Percentiles rank a stretch among this genome's conserved stretches.
These are phyloP conservation scores for Fraxinus floribunda DNA, from an alignment of 305 asterid species.

Conservation along the genomic window DNA sequence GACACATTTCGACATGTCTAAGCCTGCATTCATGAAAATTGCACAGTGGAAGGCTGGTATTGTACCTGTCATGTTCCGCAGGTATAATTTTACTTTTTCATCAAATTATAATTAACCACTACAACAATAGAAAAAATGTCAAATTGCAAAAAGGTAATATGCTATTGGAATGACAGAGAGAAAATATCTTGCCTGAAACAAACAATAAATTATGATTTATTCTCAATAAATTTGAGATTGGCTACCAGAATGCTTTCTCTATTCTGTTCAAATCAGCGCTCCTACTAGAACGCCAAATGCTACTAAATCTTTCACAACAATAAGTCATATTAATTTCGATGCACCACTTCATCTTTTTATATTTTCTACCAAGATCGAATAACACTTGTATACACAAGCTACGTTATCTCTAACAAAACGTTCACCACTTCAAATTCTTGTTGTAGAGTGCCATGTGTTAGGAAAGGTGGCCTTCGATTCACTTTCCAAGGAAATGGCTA, in stretches of 20 bases:
- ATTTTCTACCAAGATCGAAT: neutral
- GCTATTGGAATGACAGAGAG: neutral
- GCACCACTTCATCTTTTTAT: neutral
- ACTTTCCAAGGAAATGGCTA: slow-evolving; percentile 77
- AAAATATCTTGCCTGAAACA: neutral
- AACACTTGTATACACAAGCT: neutral
- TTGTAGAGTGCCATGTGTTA: slow-evolving; percentile 58
- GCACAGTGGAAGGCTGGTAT: slow-evolving; percentile 50
- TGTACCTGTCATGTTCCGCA: slow-evolving; percentile 52
- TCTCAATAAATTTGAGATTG: neutral
- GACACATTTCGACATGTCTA: slow-evolving; percentile 77
- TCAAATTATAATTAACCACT: neutral
- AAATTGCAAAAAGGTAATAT: neutral
- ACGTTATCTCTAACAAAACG: neutral
- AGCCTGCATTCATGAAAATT: slow-evolving; percentile 81
- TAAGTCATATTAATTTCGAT: neutral
- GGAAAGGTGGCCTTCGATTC: slow-evolving; percentile 58
- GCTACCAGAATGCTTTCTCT: neutral
- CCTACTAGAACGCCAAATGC: neutral
- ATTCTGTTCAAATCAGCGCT: neutral
- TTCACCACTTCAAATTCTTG: neutral
- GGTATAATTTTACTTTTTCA: slow-evolving; percentile 31
- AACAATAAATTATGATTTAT: neutral
- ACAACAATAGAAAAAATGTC: neutral
- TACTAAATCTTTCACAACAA: neutral